These are phyloP conservation scores for Nannochloris sp. DNA, from an alignment of 139 green algal genomes.

Conservation along the genomic window DNA sequence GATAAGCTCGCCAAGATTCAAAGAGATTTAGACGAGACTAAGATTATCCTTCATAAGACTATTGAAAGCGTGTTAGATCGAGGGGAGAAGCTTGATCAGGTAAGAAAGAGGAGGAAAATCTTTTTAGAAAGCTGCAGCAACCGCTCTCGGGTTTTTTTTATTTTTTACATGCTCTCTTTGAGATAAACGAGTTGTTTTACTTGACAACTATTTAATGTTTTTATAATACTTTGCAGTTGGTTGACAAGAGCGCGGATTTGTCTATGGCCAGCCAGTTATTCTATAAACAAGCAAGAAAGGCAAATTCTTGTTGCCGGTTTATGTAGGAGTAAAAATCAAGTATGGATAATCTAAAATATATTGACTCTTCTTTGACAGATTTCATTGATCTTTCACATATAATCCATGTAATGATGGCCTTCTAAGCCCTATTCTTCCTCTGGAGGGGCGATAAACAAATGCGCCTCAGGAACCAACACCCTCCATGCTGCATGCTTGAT, in stretches of 20 bases:
- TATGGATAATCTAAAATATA: background rate
- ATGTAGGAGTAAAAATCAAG: constrained; percentile 47
- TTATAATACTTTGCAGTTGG: constrained; percentile 49
- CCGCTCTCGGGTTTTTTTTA: background rate
- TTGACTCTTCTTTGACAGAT: background rate
- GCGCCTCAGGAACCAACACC: too few relatives aligned
- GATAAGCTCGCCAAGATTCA: constrained; percentile 99
- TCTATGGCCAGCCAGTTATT: constrained; percentile 96
- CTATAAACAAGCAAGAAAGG: constrained; percentile 84
- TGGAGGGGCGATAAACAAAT: too few relatives aligned
- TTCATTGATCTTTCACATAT: background rate
- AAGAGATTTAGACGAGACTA: constrained; percentile 91
- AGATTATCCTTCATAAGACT: constrained; percentile 91
- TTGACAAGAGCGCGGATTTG: constrained; percentile 93
- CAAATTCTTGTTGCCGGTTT: constrained; percentile 80
- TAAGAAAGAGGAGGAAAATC: background rate
- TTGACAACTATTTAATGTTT: background rate
- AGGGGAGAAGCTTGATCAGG: constrained; percentile 93
- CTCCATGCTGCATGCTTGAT: too few relatives aligned
- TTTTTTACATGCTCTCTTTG: background rate
- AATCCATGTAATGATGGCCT: too few relatives aligned
- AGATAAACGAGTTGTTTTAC: too few relatives aligned
- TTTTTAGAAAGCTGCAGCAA: background rate
- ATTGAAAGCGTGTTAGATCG: constrained; percentile 95
- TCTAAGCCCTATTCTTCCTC: too few relatives aligned